Base-by-base conservation (phyloP, 768 basidiomycete species). In the Krasilnikovozyma curviuscula region DNA sequence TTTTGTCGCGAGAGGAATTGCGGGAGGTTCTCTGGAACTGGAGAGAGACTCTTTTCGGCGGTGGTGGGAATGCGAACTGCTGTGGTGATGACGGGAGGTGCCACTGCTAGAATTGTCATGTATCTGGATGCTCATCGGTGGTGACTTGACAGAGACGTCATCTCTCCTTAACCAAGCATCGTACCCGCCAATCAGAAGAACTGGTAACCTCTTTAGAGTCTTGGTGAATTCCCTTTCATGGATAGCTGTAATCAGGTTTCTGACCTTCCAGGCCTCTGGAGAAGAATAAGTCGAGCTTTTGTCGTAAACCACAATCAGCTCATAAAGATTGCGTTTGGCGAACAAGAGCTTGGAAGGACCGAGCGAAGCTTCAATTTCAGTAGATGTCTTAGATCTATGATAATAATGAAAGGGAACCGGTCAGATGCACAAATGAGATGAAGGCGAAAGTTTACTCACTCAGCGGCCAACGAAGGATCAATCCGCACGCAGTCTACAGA, bases 281-380 rank as follows among this genome's bases (percentile, higher is more conserved):
- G 19, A 18, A 5, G 44, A 13, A 18, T 40, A 37, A 3, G 42
- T 71, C 58, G 65, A 64, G 12, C 60, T 42, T 3, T 58, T 50
- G 62, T 97, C 89, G 62, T 88, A 88, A 3, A 95, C 67, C 14
- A 79, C 82, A 23, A 98, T 76, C 19, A 89, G 64, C 55, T 93
- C 88, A 61, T 83, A 91, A 56, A 81, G 79, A 58, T 86, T 75
- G 33, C 91, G 81, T 52, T 84, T 81, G 34, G 67, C 62, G 62
- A 97, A 97, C n/a, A 81, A 69, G 2, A 70, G 69, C 38, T 69
- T 71, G 61, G 31, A 71, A 68, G 1, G 89, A n/a, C n/a, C n/a
- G 83, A 0, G 74, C 76, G 29, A 83, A 23, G 28, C 44, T 24
- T 24, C 32, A 28, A 46, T 32, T 31, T 46, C 23, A 16, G 27